phyloP scores from a whole-genome alignment of 345 rosid genomes.

The Salix koriyanagi region DNA sequence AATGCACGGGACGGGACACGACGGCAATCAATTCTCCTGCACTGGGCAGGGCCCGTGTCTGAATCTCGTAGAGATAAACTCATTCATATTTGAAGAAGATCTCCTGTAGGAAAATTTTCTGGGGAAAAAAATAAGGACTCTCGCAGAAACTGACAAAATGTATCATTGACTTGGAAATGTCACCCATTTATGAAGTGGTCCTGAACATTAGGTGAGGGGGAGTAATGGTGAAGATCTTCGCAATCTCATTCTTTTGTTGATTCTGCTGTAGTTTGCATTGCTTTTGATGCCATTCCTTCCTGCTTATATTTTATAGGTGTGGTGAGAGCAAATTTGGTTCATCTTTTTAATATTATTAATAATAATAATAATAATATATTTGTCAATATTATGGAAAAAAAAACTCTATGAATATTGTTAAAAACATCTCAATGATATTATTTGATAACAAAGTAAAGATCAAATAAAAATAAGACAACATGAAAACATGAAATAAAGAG shows the following conservation, averaged over 20 bases:
- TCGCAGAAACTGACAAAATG: not conserved
- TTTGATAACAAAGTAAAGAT: no score
- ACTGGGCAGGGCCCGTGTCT: not conserved
- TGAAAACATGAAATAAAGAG: no score
- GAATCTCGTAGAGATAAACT: not conserved
- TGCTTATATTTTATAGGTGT: no score
- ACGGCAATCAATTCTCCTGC: not conserved
- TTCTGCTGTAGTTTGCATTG: no score
- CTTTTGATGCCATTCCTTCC: no score
- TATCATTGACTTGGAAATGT: not conserved
- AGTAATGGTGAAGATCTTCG: not conserved
- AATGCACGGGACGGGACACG: not conserved
- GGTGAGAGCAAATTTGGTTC: no score
- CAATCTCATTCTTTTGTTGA: not conserved
- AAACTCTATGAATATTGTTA: no score
- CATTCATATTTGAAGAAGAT: not conserved
- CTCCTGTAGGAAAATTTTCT: not conserved
- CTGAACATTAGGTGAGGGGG: not conserved
- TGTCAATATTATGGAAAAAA: no score
- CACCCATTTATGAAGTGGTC: not conserved
- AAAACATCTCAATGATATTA: no score
- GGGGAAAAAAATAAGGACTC: not conserved
- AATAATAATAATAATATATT: no score
- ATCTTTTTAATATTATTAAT: no score
- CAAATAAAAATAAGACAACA: no score